Evolutionary conservation across 306 rosid genomes (phyloP), one percentile per base, ranked within the genome.

Genomic region (Senna tora): DNA sequence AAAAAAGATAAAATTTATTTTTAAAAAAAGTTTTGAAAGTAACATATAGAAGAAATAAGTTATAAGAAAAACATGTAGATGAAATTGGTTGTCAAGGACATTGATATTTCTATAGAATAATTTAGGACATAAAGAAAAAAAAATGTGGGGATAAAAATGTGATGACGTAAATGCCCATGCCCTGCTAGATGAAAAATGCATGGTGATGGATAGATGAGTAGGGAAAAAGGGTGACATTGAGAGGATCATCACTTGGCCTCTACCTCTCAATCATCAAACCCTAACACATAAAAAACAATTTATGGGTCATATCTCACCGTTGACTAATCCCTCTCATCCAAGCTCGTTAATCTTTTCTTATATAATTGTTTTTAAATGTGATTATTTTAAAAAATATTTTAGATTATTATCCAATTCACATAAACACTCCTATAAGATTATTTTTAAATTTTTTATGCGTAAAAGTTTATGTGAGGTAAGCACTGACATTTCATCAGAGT

Each of bases 241-340:
- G 75, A 71, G 77, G 53, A 9, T 58, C 45, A 54, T 30, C 10
- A 10, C 43, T 9, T 8, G 55, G 3, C 9, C 14, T 0, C 8
- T 25, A 14, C 11, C 41, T 28, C 22, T 47, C 28, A 47, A 56
- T 69, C 47, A 42, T 30, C 52, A 22, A 46, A 47, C 33, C 30
- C 61, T 43, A 13, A 63, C n/a, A 21, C 9, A 57, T n/a, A 38
- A 65, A 49, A 47, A 39, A 30, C 71, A 81, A 81, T 50, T 47
- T 72, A 59, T 33, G 49, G 75, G 63, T 66, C 78, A 17, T 58
- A 19, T 72, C 72, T 81, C 81, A 80, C 78, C 61, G 20, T 65
- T 71, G 81, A 76, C 75, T 72, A 51, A 47, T 52, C 19, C 54
- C 1, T 36, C 12, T 21, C 14, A 20, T 21, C 15, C 38, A 10